A percentile compares a stretch with the other conserved stretches of the same genome.
phyloP scores from a whole-genome alignment of 495 filamentous ascomycete species.

The Penicillium bovifimosum region DNA sequence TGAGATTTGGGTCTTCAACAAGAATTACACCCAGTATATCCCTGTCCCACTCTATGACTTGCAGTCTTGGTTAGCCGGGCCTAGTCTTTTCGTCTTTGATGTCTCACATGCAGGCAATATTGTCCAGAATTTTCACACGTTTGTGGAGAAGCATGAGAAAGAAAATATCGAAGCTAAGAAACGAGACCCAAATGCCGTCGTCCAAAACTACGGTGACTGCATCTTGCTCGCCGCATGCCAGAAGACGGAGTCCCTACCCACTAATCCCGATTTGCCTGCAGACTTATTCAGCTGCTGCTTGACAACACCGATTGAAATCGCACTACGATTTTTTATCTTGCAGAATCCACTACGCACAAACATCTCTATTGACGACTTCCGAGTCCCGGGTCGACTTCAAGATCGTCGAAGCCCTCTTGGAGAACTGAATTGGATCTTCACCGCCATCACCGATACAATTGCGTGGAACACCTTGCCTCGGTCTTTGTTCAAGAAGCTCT shows the following conservation, averaged over 20 bases:
- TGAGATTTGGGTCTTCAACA: conserved; percentile 99
- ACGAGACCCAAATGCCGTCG: conserved; percentile 66
- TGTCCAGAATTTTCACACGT: conserved; percentile 86
- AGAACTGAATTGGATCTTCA: conserved; percentile 99
- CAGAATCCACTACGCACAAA: conserved; percentile 80
- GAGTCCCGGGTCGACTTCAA: conserved; percentile 73
- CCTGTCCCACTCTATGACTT: conserved; percentile 94
- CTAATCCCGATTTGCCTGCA: conserved; percentile 90
- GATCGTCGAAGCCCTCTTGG: conserved; percentile 93
- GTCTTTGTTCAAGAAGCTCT: conserved; percentile 90
- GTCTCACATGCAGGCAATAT: conserved; percentile 95
- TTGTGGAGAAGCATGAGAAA: conserved; percentile 86
- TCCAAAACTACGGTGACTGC: conserved; percentile 65
- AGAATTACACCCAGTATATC: conserved; percentile 97
- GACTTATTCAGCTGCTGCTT: conserved; percentile 96
- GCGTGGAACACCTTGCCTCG: conserved; percentile 93
- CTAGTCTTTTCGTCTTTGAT: conserved; percentile 95
- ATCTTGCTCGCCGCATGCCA: conserved; percentile 93
- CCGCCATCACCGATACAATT: conserved; percentile 97
- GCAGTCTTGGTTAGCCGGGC: conserved; percentile 91
- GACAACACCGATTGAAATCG: conserved; percentile 95
- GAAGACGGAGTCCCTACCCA: conserved; percentile 85
- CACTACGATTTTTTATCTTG: conserved; percentile 86
- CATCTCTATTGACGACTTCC: conserved; percentile 72
- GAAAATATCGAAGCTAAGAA: conserved; percentile 69